Evolutionary conservation across 495 filamentous ascomycete genomes (phyloP), one percentile per base, ranked within the genome.

Genomic region (Lophium mytilinum): DNA sequence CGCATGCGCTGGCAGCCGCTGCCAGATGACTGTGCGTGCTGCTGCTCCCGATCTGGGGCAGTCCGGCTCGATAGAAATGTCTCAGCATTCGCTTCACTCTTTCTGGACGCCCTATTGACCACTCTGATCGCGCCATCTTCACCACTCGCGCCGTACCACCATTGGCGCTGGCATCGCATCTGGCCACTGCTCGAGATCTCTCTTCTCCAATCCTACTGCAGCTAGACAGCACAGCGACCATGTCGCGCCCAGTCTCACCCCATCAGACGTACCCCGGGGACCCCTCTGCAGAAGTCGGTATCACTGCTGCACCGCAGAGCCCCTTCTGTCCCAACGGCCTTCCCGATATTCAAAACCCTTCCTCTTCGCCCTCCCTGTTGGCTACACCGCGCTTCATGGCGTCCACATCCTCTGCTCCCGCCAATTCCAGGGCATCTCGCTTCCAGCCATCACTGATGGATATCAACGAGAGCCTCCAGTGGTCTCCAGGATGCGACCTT

Each of bases 211-310:
- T 42, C 40, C 39, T 41, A 60, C 51, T 52, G 60, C 30, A 45
- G 21, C n/a, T 12, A 60, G 56, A 41, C 57, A 57, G 43, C 61
- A 40, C 47, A 53, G 48, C 40, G 33, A 45, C 37, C 37, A 57
- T 64, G 61, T 50, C 57, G 48, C 62, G 52, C 37, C 58, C 62
- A n/a, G 54, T 42, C 18, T 65, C 61, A 52, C 57, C 62, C 51
- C 62, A 55, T 37, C 58, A 49, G 36, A 15, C 50, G 7, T 39
- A 34, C 17, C 42, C 57, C n/a, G 19, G 34, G 18, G 55, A 61
- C 50, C 15, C 52, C 18, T 39, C 62, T 52, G 50, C 6, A 4
- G 43, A n/a, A 11, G 14, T 53, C 46, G 41, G 51, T 40, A 19
- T 21, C 41, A 5, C 52, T n/a, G 35, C n/a, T 24, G 41, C 53